Conservation (phyloP, 2,329 filamentous ascomycete species). For the Chaetomium sp. region DNA sequence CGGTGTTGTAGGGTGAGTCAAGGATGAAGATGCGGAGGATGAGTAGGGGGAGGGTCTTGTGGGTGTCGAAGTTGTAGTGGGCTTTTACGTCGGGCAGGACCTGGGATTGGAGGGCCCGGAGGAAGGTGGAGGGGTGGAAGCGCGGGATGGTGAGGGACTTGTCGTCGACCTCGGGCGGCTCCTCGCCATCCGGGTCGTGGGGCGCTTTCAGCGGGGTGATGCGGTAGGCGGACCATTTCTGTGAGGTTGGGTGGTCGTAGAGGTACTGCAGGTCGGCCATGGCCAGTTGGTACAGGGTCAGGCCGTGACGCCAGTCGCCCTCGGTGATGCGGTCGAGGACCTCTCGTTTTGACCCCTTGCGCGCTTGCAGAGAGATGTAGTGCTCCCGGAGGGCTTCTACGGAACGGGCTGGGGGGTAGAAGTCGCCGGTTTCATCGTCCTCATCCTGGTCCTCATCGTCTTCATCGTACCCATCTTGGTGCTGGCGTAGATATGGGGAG, state of each 20-base stretch:
- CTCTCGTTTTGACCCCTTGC: constrained; percentile 64
- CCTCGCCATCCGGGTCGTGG: constrained; percentile 41
- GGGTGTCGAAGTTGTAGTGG: constrained; percentile 78
- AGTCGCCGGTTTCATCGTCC: constrained; percentile 60
- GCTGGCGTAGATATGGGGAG: constrained; percentile 57
- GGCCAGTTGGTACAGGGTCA: constrained; percentile 67
- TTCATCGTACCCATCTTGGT: constrained; percentile 31
- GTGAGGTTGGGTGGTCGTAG: constrained; percentile 64
- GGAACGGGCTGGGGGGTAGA: constrained; percentile 68
- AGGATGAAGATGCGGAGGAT: constrained; percentile 78
- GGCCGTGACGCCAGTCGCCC: constrained; percentile 68
- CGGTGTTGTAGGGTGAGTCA: constrained; percentile 76
- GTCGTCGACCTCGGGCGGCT: constrained; percentile 47
- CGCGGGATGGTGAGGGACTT: constrained; percentile 61
- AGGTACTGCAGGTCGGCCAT: constrained; percentile 70
- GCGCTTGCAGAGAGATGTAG: constrained; percentile 62
- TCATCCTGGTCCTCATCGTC: constrained; percentile 51
- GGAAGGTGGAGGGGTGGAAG: constrained; percentile 79
- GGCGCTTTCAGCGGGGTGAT: constrained; percentile 55
- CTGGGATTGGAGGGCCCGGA: constrained; percentile 73
- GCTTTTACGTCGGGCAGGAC: constrained; percentile 79
- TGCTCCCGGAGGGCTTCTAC: constrained; percentile 66
- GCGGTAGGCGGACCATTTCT: constrained; percentile 66
- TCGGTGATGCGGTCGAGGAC: constrained; percentile 65
- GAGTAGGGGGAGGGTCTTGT: constrained; percentile 66